Conservation (phyloP, 1,284 basidiomycete species). For the Sanguinoderma infundibulare region DNA sequence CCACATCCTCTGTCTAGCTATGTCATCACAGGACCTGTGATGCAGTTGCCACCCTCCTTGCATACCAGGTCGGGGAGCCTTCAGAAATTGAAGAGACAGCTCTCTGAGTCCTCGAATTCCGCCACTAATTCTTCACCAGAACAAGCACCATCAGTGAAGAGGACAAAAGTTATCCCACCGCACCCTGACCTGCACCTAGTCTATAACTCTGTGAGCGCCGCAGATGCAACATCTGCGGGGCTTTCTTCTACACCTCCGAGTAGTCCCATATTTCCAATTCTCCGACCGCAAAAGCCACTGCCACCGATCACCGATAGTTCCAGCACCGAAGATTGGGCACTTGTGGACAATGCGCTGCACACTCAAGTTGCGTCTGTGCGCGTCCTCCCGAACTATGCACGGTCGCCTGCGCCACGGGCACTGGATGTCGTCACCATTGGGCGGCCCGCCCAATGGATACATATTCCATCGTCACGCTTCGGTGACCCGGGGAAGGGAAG, state of each 20-base stretch:
- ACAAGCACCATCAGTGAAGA: not conserved
- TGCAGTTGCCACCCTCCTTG: too few relatives aligned
- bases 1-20: too few relatives aligned
- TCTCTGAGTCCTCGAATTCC: too few relatives aligned
- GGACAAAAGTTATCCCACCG: not conserved
- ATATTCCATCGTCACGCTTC: slow-evolving; percentile 6
- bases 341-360: slow-evolving; percentile 14
- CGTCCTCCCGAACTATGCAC: slow-evolving; percentile 15
- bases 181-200: not conserved
- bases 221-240: not conserved
- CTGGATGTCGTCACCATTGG: not conserved
- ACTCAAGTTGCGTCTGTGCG: slow-evolving; percentile 19
- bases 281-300: slow-evolving; percentile 5
- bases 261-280: not conserved
- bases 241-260: not conserved
- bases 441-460: not conserved
- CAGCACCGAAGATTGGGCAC: slow-evolving; percentile 9
- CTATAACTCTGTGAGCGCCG: not conserved
- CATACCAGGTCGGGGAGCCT: too few relatives aligned
- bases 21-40: too few relatives aligned
- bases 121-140: not conserved
- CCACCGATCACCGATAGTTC: slow-evolving; percentile 14
- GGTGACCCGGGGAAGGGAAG: not conserved
- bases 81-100: not conserved
- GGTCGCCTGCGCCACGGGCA: not conserved